Evolutionary conservation across 106 monocot genomes (phyloP), one percentile per base, ranked within the genome.

Genomic region (Xerophyta viscosa): DNA sequence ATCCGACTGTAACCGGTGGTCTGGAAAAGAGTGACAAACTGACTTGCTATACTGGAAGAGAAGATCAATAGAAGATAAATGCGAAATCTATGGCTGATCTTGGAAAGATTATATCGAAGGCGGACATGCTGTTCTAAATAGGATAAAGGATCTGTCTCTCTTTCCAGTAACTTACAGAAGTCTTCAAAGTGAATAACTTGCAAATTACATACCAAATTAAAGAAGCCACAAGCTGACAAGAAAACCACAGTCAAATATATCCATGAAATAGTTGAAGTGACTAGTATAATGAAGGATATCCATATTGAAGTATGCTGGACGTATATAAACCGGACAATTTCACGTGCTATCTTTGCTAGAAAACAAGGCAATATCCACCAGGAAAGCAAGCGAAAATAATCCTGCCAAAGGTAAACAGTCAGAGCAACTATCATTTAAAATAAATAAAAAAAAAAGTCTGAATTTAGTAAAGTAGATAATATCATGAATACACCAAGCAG

Each of bases 151-250:
- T 78, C 84, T 25, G 54, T 21, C 57, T 82, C 76, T 48, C 36
- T 70, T 61, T 84, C 75, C 3, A 87, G 48, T n/a, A 77, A 69
- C 61, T 65, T 75, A 22, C 41, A 41, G 48, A 73, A 94, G 44
- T 88, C 88, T 6, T 88, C 93, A 56, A 94, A 81, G 46, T 88
- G 93, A 53, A 94, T 54, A 30, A 84, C 66, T 84, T 88, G 93
- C 39, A 94, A 60, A 46, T 80, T 80, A 63, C 84, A 88, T 13
- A 81, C 80, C 69, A 94, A 63, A 68, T 75, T 75, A 64, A 88
- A 88, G 22, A 94, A 53, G 31, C 46, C 46, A 61, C 93, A 94
- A 24, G 84, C 66, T 30, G 76, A 66, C 25, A 88, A 67, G 49
- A 75, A 66, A 22, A 94, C 60, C 54, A 62, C 54, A 11, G 75